Evolutionary conservation across 73 alveolate genomes (phyloP).

Genomic region (Stentor coeruleus): DNA sequence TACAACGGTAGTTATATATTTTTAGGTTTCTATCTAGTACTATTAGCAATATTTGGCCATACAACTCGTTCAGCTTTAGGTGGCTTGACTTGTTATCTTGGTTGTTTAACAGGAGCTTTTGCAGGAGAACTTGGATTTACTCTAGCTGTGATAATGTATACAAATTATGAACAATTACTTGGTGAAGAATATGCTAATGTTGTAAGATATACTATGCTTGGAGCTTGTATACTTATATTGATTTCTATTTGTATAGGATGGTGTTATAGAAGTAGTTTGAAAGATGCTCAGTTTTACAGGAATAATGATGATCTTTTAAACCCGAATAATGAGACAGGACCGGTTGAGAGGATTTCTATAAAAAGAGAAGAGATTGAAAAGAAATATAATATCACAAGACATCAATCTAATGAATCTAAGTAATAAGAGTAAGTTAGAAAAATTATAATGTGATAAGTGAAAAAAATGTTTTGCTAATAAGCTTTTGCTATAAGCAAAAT

Average conservation of each 20-base stretch:
- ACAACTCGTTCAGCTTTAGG: neutral
- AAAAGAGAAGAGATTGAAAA: conserved; percentile 21
- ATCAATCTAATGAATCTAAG: neutral
- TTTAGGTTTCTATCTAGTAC: neutral
- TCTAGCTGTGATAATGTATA: neutral
- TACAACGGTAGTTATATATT: conserved; percentile 17
- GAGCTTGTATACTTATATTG: neutral
- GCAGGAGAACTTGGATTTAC: conserved; percentile 12
- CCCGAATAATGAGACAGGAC: conserved; percentile 8
- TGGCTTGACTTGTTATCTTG: neutral
- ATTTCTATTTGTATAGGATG: neutral
- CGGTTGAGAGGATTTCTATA: neutral
- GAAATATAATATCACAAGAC: neutral
- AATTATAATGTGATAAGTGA: too few species aligned
- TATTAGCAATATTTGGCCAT: neutral
- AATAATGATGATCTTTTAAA: neutral
- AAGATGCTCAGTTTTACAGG: conserved; percentile 11
- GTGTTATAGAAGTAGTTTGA: conserved; percentile 23
- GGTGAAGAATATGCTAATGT: conserved; percentile 16
- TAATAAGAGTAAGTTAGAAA: too few species aligned
- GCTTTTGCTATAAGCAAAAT: too few species aligned
- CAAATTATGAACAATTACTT: neutral
- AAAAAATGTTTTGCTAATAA: too few species aligned
- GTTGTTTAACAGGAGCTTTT: neutral
- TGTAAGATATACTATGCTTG: conserved; percentile 1